Base-by-base conservation (phyloP, 208 protist genomes). In the Wallacemonas rigidus region DNA sequence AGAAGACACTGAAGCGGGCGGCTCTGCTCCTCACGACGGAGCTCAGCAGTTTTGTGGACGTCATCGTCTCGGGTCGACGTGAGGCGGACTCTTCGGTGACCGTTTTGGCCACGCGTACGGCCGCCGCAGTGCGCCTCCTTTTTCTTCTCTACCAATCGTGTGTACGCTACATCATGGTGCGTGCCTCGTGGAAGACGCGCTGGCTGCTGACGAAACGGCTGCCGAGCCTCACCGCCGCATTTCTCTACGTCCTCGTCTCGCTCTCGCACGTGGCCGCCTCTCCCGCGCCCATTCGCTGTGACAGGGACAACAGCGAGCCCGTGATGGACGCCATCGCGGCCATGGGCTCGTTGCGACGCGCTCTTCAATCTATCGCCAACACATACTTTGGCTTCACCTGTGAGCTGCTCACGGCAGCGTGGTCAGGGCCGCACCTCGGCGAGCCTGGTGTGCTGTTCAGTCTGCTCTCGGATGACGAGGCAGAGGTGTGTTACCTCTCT, bases 151-250 rank as follows among this genome's bases (percentile, higher is more conserved):
- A 88, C 47, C 67, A 81, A 51, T 73, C 77, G 35, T 83, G 71
- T 64, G 75, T 90, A 70, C 67, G 80, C 15, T 80, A 76, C 64
- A 74, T 83, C 56, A 75, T 77, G 44, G 67, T 74, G n/a, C 79
- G 83, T 56, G 65, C 80, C 1, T 73, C 73, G 47, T 94, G 89
- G 89, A 89, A 83, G 70, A 80, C 83, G 38, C 80, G 89, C 41
- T 94, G 86, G 85, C 67, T 87, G n/a, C 71, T 86, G 12, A 77
- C 79, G 54, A 70, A 83, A 47, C 80, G 80, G 4, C 71, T 94
- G 60, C 86, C 89, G 11, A 51, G 65, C 2, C 67, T 94, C 14
- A 79, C 76, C 51, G 64, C 79, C 7, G 74, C 78, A n/a, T 74
- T 88, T 68, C 45, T 82, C 17, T 73, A 68, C 60, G 45, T 88